A percentile compares a stretch with the other conserved stretches of the same genome.
Evolutionary conservation across 768 basidiomycete species (phyloP).

Genomic region (Phaeotremella skinneri): DNA sequence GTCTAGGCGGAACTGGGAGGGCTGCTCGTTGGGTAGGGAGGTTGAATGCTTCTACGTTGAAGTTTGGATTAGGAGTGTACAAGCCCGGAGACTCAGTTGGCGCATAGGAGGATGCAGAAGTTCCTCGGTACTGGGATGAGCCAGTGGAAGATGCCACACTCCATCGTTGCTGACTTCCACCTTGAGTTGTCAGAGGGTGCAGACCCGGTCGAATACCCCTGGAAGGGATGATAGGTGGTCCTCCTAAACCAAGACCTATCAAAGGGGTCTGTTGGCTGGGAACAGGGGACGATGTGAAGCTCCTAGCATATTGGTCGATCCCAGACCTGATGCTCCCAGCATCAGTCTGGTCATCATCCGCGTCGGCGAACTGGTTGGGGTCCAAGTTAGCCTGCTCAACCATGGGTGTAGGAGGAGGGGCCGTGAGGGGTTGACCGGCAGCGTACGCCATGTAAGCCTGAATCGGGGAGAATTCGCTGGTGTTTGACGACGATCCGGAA

Average conservation of each 20-base stretch:
- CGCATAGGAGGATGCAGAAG: slow-evolving; percentile 34
- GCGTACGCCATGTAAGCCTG: slow-evolving; percentile 39
- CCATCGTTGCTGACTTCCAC: slow-evolving; percentile 37
- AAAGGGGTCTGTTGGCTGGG: slow-evolving; percentile 24
- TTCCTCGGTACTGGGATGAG: slow-evolving; percentile 30
- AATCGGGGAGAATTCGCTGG: slow-evolving; percentile 27
- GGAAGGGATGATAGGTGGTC: slow-evolving; percentile 25
- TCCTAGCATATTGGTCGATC: not conserved
- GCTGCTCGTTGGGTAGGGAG: slow-evolving; percentile 3
- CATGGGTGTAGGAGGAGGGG: slow-evolving; percentile 21
- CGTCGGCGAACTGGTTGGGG: slow-evolving; percentile 52
- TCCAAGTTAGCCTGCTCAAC: slow-evolving; percentile 21
- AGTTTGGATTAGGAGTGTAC: slow-evolving; percentile 16
- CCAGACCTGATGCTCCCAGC: slow-evolving; percentile 43
- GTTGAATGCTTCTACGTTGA: slow-evolving; percentile 9
- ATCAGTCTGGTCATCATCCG: slow-evolving; percentile 52
- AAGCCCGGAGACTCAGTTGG: slow-evolving; percentile 25
- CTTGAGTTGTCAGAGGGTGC: slow-evolving; percentile 29
- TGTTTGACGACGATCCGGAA: slow-evolving; percentile 38
- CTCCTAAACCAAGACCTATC: slow-evolving; percentile 47
- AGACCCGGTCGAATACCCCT: slow-evolving; percentile 35
- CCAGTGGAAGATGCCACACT: slow-evolving; percentile 43
- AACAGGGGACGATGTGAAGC: slow-evolving; percentile 15
- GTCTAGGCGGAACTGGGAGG: slow-evolving; percentile 1
- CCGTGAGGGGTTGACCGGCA: slow-evolving; percentile 19